These are phyloP conservation scores for Trichoderma pleuroti DNA, from an alignment of 2,329 filamentous ascomycete species.

Conservation along the genomic window DNA sequence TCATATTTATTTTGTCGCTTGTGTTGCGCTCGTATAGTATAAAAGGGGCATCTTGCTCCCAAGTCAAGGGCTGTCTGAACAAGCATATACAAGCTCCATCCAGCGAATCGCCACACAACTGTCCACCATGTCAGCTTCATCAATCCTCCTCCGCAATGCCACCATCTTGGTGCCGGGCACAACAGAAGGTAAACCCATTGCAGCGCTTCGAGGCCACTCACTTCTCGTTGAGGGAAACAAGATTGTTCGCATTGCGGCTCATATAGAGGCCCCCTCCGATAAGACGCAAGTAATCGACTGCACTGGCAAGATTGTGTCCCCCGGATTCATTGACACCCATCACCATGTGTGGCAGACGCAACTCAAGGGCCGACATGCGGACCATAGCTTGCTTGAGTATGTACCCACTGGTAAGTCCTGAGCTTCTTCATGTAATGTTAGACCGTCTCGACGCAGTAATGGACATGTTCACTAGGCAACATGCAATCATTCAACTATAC, in stretches of 20 bases:
- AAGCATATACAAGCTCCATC: not conserved
- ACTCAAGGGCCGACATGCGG: constrained; percentile 24
- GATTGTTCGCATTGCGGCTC: not conserved
- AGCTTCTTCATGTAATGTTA: not conserved
- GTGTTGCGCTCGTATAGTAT: not conserved
- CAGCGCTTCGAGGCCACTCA: not conserved
- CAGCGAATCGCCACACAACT: not conserved
- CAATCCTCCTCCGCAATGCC: constrained; percentile 13
- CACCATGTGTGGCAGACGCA: constrained; percentile 45
- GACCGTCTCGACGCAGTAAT: not conserved
- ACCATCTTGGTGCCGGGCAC: not conserved
- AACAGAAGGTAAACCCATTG: not conserved
- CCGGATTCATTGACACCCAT: constrained; percentile 44
- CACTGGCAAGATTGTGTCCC: constrained; percentile 36
- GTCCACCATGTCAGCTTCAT: not conserved
- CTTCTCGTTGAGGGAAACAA: constrained; percentile 2
- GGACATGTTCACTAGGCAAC: not conserved
- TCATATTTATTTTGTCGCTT: not conserved
- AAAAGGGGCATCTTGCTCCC: not conserved
- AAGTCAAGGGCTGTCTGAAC: not conserved
- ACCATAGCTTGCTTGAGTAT: constrained; percentile 8
- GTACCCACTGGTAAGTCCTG: not conserved
- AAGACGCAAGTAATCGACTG: constrained; percentile 31
- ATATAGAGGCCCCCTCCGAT: not conserved
- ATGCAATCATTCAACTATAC: constrained; percentile 13